A percentile compares a stretch with the other conserved stretches of the same genome.
phyloP scores from a whole-genome alignment of 768 basidiomycete genomes.

The Agrocybe praecox region DNA sequence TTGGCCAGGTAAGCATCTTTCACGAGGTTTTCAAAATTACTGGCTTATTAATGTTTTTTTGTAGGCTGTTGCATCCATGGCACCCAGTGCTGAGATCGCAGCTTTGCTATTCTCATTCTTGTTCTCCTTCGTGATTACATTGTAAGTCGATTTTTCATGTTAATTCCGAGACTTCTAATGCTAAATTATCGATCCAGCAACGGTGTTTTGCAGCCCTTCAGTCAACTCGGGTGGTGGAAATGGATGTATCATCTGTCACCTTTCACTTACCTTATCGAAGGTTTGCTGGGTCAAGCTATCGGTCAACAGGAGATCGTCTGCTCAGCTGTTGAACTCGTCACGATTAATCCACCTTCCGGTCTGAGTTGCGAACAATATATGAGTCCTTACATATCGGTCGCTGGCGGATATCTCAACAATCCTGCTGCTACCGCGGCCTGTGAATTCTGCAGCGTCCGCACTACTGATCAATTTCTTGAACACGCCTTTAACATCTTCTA shows the following conservation, averaged over 20 bases:
- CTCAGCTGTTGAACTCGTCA: conserved; percentile 50
- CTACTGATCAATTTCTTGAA: conserved; percentile 62
- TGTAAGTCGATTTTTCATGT: conserved; percentile 33
- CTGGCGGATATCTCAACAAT: conserved; percentile 63
- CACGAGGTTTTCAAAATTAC: conserved; percentile 1
- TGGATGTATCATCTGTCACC: conserved; percentile 63
- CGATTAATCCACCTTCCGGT: conserved; percentile 54
- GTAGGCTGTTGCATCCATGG: conserved; percentile 56
- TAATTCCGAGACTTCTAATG: neutral
- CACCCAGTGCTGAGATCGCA: conserved; percentile 56
- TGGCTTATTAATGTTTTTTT: neutral
- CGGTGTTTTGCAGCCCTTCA: conserved; percentile 64
- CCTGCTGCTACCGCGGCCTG: conserved; percentile 51
- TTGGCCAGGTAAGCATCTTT: conserved; percentile 29
- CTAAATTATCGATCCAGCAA: conserved; percentile 32
- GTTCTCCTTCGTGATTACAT: conserved; percentile 60
- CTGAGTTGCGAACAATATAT: conserved; percentile 58
- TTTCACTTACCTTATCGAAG: conserved; percentile 59
- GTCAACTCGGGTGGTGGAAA: conserved; percentile 62
- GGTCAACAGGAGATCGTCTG: conserved; percentile 42
- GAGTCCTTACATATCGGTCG: conserved; percentile 45
- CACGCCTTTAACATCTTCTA: conserved; percentile 59
- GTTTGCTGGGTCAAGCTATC: conserved; percentile 29
- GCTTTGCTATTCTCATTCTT: conserved; percentile 53
- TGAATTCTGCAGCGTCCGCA: conserved; percentile 56